Evolutionary conservation across 331 rosid species (phyloP), one percentile per base, ranked within the genome.

Genomic region (Pyrus hybrid): DNA sequence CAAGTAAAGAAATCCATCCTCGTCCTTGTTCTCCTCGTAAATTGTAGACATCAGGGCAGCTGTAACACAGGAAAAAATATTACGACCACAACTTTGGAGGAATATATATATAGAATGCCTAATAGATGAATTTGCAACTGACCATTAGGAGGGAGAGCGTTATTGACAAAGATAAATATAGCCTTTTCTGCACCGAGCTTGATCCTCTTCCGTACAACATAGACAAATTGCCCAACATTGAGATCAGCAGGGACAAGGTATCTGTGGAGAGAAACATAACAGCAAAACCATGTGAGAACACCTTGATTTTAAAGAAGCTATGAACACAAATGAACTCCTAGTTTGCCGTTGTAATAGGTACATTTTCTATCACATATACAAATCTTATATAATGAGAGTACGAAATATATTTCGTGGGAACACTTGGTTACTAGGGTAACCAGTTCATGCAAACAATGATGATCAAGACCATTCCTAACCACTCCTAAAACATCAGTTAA

Each of bases 1-100:
- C 96, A 91, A 80, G 96, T 91, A 93, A 73, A 93, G 91, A 85
- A 90, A 93, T 71, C 97, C 97, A 82, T 93, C 96, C 29, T 86
- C 89, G 69, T 93, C 98, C 87, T 88, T 93, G 68, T 89, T 77
- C 71, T 89, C 95, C 76, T 87, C 95, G 49, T 93, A 64, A 32
- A 91, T 82, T 17, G 88, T 85, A 77, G 96, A 86, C 93, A 91
- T 89, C 85, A 91, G 78, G 22, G 96, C 80, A 62, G 95, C 97
- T 93, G 87, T 71, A 82, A 78, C 69, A 64, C 83, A 9, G 23
- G n/a, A 54, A 22, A 21, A 69, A 35, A 78, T 18, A 51, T 56
- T 80, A 32, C 45, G 13, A 51, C 37, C 80, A 63, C 5, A 57
- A 21, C 71, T 45, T 64, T 51, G 28, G 63, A 64, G 0, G 25